These are phyloP conservation scores for Colletotrichum sp. DNA, from an alignment of 2,329 filamentous ascomycete genomes.

Conservation along the genomic window DNA sequence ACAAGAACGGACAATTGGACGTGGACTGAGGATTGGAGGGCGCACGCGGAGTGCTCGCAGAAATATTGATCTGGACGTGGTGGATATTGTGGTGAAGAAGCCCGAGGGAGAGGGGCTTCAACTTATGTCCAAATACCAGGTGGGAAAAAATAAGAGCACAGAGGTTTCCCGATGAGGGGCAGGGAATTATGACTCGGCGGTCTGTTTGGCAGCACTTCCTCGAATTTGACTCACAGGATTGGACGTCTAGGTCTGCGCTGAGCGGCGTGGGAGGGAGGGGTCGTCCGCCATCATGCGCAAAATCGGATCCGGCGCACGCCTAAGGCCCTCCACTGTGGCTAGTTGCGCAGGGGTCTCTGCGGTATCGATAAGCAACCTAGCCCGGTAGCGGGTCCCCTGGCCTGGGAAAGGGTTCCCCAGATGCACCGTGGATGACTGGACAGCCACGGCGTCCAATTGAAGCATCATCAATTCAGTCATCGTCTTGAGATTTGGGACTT, in stretches of 20 bases:
- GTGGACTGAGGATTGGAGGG: constrained; percentile 48
- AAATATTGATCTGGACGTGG: constrained; percentile 53
- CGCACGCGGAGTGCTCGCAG: constrained; percentile 64
- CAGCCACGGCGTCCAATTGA: background rate
- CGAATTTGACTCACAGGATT: constrained; percentile 21
- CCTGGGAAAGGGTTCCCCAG: background rate
- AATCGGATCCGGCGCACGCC: constrained; percentile 1
- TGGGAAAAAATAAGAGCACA: constrained; percentile 8
- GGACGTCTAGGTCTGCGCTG: background rate
- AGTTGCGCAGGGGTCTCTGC: background rate
- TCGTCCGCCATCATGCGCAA: background rate
- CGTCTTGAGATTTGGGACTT: background rate
- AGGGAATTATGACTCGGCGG: constrained; percentile 20
- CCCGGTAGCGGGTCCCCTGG: background rate
- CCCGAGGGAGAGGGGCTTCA: constrained; percentile 39
- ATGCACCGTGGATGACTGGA: background rate
- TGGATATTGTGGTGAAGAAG: constrained; percentile 41
- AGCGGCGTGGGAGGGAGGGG: constrained; percentile 10
- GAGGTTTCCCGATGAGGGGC: constrained; percentile 20
- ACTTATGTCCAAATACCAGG: constrained; percentile 19
- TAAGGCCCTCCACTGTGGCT: background rate
- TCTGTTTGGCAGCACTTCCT: constrained; percentile 16
- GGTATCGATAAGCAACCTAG: background rate
- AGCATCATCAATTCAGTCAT: background rate
- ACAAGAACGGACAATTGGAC: constrained; percentile 34